Percentiles rank a stretch among this genome's conserved stretches.
Conservation (phyloP, 495 filamentous ascomycete genomes). For the Pyrenula massariospora region DNA sequence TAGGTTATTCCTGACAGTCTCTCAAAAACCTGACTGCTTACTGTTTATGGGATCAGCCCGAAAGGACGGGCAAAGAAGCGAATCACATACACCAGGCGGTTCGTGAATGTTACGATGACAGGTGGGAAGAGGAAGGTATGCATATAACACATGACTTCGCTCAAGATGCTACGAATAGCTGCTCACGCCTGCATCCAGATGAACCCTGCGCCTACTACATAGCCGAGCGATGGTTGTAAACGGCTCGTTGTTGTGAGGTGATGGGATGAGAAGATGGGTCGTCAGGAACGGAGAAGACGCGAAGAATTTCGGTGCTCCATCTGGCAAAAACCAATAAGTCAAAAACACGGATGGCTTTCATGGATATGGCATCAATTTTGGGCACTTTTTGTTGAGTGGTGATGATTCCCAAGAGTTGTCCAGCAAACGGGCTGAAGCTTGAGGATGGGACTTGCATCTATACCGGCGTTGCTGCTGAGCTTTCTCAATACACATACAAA, state of each 20-base stretch:
- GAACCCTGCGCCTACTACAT: background rate
- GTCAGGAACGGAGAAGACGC: no score
- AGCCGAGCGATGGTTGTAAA: background rate
- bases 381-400: no score
- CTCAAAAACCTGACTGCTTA: no score
- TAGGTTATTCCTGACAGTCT: no score
- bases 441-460: background rate
- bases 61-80: conserved; percentile 99
- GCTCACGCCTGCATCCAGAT: background rate
- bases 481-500: background rate
- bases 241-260: no score
- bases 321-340: no score
- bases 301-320: no score
- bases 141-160: conserved; percentile 1
- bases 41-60: no score
- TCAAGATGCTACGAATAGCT: background rate
- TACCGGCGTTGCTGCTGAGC: background rate
- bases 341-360: no score
- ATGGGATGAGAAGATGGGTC: no score
- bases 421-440: background rate
- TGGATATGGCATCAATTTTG: no score
- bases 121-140: conserved; percentile 98
- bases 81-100: conserved; percentile 90
- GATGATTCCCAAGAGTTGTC: background rate
- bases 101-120: conserved; percentile 98